Evolutionary conservation across 1,139 yeast genomes (phyloP).

Genomic region (Diutina neorugosa): DNA sequence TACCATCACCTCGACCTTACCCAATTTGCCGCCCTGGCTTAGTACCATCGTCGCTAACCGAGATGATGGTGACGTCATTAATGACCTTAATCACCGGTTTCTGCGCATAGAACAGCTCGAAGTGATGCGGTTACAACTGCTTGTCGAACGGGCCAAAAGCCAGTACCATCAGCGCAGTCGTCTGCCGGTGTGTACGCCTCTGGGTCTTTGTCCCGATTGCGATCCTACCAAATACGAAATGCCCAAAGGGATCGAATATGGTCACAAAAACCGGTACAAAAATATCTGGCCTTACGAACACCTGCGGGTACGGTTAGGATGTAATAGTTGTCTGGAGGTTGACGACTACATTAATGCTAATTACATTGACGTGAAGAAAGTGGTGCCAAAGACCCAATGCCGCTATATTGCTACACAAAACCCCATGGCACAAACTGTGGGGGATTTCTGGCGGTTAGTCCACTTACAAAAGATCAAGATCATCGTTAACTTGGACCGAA

Average conservation of each 20-base stretch:
- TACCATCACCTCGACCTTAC: neutral
- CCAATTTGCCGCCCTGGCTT: neutral
- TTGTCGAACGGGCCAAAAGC: neutral
- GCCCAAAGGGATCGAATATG: slow-evolving; percentile 11
- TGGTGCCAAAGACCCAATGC: slow-evolving; percentile 3
- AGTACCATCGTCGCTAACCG: neutral
- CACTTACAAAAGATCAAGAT: neutral
- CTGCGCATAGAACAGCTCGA: neutral
- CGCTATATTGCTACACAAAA: slow-evolving; percentile 4
- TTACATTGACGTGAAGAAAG: slow-evolving; percentile 8
- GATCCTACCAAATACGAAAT: slow-evolving; percentile 18
- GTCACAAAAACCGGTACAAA: slow-evolving; percentile 11
- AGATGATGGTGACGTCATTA: neutral
- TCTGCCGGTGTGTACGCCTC: slow-evolving; percentile 16
- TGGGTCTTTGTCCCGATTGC: slow-evolving; percentile 31
- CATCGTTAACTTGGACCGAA: neutral
- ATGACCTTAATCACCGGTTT: neutral
- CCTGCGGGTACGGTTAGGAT: slow-evolving; percentile 9
- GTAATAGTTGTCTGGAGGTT: slow-evolving; percentile 4
- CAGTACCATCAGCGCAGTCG: neutral
- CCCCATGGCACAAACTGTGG: neutral
- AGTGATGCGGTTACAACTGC: neutral
- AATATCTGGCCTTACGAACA: slow-evolving; percentile 13
- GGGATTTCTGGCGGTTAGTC: slow-evolving; percentile 4
- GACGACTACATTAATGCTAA: slow-evolving; percentile 12